Evolutionary conservation across 768 basidiomycete species (phyloP).

Genomic region (Daedaleopsis nitida): DNA sequence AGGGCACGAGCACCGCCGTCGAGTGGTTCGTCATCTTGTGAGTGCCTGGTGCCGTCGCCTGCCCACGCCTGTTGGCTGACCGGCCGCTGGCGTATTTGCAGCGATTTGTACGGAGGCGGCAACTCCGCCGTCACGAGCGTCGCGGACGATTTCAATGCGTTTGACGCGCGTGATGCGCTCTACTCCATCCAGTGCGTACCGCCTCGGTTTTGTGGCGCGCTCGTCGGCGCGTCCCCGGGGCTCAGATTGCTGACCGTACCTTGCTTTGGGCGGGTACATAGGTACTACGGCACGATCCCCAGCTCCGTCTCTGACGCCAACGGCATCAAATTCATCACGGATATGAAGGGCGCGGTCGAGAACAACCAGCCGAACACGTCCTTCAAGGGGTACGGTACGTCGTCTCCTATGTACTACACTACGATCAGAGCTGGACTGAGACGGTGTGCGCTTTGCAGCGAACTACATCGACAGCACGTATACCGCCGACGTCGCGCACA

Average conservation of each 20-base stretch:
- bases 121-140: background rate
- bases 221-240: too few species aligned
- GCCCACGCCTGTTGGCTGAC: too few species aligned
- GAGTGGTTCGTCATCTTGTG: constrained; percentile 3
- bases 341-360: constrained; percentile 5
- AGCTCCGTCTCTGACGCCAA: constrained; percentile 1
- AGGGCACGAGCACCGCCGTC: background rate
- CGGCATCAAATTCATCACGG: constrained; percentile 1
- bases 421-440: too few species aligned
- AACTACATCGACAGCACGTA: constrained; percentile 11
- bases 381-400: constrained; percentile 4
- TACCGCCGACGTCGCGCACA: background rate
- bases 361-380: background rate
- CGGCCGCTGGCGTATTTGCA: background rate
- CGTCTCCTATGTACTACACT: too few species aligned
- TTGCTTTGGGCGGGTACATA: too few species aligned
- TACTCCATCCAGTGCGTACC: constrained; percentile 3
- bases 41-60: background rate
- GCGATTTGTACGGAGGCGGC: constrained; percentile 4
- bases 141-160: background rate
- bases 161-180: constrained; percentile 2
- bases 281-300: constrained; percentile 2
- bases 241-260: too few species aligned
- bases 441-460: background rate
- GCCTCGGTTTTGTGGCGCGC: too few species aligned